Base-by-base conservation (phyloP, 345 rosid genomes). In the Linum usitatissimum region DNA sequence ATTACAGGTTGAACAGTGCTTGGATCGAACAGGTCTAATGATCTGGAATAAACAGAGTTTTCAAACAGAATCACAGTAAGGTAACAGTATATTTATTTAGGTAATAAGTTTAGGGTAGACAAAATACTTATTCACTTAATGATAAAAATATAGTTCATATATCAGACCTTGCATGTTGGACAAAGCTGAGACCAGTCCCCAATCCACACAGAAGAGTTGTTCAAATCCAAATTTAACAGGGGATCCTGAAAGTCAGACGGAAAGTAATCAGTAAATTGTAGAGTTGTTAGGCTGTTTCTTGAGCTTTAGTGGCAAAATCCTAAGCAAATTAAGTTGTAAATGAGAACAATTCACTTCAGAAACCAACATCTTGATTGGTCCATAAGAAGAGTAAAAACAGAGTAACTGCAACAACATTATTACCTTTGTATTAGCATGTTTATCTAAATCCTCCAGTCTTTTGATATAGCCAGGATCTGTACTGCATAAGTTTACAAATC, bases 181-280 rank as follows among this genome's bases (percentile, higher is more conserved):
- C 99, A 93, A 61, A 90, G 97, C 67, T 90, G 99, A 74, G 97
- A 87, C 99, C 99, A 93, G 76, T 83, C 84, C 75, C 97, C 97
- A 55, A 70, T 80, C 99, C 91, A 83, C 7, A 65, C 58, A 14
- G 91, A 80, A 62, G 87, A 79, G 62, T 67, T 86, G 71, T 80
- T 87, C 75, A 89, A 73, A 77, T 86, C 87, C 59, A 86, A 59
- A 65, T 75, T 72, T 61, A 90, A 62, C 74, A 93, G 80, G 48
- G 85, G 91, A 66, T 86, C 96, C 99, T 93, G 85, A 69, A 65
- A 78, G 53, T 49, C 54, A 13, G 23, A 18, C 38, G 23, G 36
- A 17, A 21, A 53, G 57, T 19, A 21, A 31, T 17, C 48, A 68
- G 34, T 4, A 10, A 57, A 53, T 57, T 19, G 12, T 36, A 45